Evolutionary conservation across 345 rosid genomes (phyloP).

Genomic region (Citrus reticulata): DNA sequence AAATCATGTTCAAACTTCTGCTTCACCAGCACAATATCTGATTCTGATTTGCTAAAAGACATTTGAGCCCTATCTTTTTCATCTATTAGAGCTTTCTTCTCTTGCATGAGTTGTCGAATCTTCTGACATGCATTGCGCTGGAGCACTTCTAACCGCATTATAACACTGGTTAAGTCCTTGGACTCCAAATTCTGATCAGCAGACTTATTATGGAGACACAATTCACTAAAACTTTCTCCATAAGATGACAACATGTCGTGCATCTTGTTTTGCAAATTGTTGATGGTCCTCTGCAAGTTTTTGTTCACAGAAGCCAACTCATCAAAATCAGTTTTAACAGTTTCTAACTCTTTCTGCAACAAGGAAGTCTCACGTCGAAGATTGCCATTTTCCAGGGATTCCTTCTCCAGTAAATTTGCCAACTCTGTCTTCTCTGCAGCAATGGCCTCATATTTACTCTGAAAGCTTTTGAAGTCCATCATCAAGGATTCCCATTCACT

Average conservation of each 20-base stretch:
- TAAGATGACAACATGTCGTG: slow-evolving; percentile 37
- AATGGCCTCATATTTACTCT: slow-evolving; percentile 55
- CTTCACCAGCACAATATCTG: slow-evolving; percentile 49
- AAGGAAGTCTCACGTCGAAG: slow-evolving; percentile 42
- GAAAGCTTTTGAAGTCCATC: slow-evolving; percentile 44
- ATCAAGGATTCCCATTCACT: slow-evolving; percentile 63
- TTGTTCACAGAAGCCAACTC: slow-evolving; percentile 44
- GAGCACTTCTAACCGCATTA: slow-evolving; percentile 47
- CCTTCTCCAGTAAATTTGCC: slow-evolving; percentile 52
- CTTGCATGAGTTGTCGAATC: slow-evolving; percentile 46
- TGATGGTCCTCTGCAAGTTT: slow-evolving; percentile 41
- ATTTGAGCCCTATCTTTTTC: slow-evolving; percentile 49
- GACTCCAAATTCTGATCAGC: slow-evolving; percentile 37
- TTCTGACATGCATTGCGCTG: slow-evolving; percentile 49
- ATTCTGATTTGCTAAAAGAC: slow-evolving; percentile 41
- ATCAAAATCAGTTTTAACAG: slow-evolving; percentile 38
- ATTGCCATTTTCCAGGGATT: slow-evolving; percentile 45
- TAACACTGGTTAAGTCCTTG: slow-evolving; percentile 30
- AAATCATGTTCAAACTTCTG: slow-evolving; percentile 49
- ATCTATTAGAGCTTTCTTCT: slow-evolving; percentile 44
- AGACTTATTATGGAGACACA: slow-evolving; percentile 30
- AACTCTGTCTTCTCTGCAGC: slow-evolving; percentile 60
- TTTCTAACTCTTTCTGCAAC: slow-evolving; percentile 53
- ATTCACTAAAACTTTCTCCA: slow-evolving; percentile 33
- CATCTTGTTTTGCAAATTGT: slow-evolving; percentile 42